Percentiles rank a stretch among this genome's conserved stretches.
Evolutionary conservation across 2,329 filamentous ascomycete species (phyloP).

Genomic region (Penicillium sp.): DNA sequence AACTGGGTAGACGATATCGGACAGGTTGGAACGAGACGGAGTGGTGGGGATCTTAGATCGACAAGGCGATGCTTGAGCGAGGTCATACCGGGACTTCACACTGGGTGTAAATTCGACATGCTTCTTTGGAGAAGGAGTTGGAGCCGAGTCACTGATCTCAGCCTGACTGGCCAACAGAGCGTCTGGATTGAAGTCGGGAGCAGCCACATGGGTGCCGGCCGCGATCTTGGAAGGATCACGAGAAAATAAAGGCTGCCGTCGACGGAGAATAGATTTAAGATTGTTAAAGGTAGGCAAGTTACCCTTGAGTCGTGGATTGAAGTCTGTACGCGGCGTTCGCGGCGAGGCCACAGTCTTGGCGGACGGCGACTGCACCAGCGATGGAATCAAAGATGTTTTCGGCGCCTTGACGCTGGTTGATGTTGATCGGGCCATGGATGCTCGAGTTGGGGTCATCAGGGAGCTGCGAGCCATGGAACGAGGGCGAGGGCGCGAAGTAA

Average conservation of each 20-base stretch:
- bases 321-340: slow-evolving; percentile 43
- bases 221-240: slow-evolving; percentile 55
- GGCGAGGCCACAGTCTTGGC: slow-evolving; percentile 46
- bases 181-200: slow-evolving; percentile 43
- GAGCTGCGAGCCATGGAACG: slow-evolving; percentile 47
- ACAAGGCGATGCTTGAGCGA: slow-evolving; percentile 37
- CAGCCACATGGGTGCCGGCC: slow-evolving; percentile 51
- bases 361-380: slow-evolving; percentile 48
- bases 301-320: slow-evolving; percentile 43
- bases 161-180: slow-evolving; percentile 44
- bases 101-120: slow-evolving; percentile 74
- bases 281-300: slow-evolving; percentile 48
- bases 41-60: slow-evolving; percentile 36
- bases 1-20: slow-evolving; percentile 35
- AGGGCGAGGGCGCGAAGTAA: slow-evolving; percentile 41
- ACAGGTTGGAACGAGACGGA: slow-evolving; percentile 18
- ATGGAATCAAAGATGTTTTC: slow-evolving; percentile 51
- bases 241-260: slow-evolving; percentile 54
- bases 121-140: slow-evolving; percentile 69
- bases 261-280: slow-evolving; percentile 59
- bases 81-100: slow-evolving; percentile 48
- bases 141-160: slow-evolving; percentile 35
- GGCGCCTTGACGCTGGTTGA: slow-evolving; percentile 48
- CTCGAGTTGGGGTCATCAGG: slow-evolving; percentile 71
- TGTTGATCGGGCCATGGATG: slow-evolving; percentile 59